Conservation (phyloP, 129 eudicot genomes). For the Tagetes patula region DNA sequence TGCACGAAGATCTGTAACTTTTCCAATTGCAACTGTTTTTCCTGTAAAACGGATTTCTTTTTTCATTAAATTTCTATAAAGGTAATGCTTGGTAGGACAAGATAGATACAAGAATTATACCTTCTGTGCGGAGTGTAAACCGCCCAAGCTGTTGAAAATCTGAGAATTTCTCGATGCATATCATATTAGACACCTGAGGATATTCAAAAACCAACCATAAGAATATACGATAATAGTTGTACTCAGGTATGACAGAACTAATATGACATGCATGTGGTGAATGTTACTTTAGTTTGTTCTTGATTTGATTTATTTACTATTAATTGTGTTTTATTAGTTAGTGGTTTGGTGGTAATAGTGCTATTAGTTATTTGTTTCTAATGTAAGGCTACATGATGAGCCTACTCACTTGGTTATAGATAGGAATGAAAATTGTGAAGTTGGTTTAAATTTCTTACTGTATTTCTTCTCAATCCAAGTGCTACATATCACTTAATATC, state of each 20-base stretch:
- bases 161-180: slow-evolving; percentile 80
- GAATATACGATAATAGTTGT: neutral
- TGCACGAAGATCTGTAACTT: slow-evolving; percentile 52
- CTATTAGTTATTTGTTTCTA: too few relatives aligned
- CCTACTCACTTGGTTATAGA: too few relatives aligned
- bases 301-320: too few relatives aligned
- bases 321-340: too few relatives aligned
- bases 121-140: slow-evolving; percentile 97
- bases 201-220: neutral
- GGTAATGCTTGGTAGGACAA: neutral
- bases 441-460: too few relatives aligned
- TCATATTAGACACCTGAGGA: slow-evolving; percentile 64
- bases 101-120: slow-evolving; percentile 30
- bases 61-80: neutral
- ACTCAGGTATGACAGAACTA: neutral
- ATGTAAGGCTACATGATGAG: too few relatives aligned
- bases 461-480: too few relatives aligned
- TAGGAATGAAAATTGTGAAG: too few relatives aligned
- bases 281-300: too few relatives aligned
- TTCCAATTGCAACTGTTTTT: slow-evolving; percentile 89
- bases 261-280: too few relatives aligned
- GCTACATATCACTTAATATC: too few relatives aligned
- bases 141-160: slow-evolving; percentile 90
- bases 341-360: too few relatives aligned
- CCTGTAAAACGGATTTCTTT: slow-evolving; percentile 40